A percentile compares a stretch with the other conserved stretches of the same genome.
Evolutionary conservation across 306 rosid species (phyloP).

Genomic region (Inga laurina): DNA sequence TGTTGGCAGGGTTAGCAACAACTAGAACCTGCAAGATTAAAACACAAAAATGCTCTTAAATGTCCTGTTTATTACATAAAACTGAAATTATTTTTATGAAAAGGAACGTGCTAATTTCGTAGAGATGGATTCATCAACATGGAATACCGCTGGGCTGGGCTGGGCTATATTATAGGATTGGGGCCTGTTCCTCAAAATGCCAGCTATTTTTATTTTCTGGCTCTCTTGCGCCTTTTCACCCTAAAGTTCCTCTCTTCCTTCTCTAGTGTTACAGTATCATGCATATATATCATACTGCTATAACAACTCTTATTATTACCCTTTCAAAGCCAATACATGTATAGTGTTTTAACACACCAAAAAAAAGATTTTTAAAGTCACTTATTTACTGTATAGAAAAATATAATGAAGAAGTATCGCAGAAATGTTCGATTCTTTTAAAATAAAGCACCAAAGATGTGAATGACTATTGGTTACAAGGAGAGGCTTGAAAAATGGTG

Average conservation of each 20-base stretch:
- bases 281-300: no score
- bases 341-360: background rate
- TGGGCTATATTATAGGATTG: no score
- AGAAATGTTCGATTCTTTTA: background rate
- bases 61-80: conserved; percentile 3
- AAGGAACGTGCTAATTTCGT: background rate
- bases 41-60: background rate
- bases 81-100: background rate
- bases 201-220: no score
- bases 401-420: background rate
- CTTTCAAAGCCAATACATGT: no score
- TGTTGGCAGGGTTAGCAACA: conserved; percentile 98
- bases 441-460: background rate
- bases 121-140: background rate
- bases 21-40: conserved; percentile 79
- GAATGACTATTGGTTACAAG: background rate
- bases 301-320: no score
- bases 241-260: no score
- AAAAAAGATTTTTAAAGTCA: background rate
- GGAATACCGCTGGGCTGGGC: background rate
- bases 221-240: no score
- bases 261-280: no score
- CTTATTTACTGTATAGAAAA: background rate
- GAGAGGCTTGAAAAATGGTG: background rate
- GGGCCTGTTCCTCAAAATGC: no score